Percentiles rank a stretch among this genome's conserved stretches.
Evolutionary conservation across 768 basidiomycete species (phyloP).

Genomic region (Pisolithus microcarpus): DNA sequence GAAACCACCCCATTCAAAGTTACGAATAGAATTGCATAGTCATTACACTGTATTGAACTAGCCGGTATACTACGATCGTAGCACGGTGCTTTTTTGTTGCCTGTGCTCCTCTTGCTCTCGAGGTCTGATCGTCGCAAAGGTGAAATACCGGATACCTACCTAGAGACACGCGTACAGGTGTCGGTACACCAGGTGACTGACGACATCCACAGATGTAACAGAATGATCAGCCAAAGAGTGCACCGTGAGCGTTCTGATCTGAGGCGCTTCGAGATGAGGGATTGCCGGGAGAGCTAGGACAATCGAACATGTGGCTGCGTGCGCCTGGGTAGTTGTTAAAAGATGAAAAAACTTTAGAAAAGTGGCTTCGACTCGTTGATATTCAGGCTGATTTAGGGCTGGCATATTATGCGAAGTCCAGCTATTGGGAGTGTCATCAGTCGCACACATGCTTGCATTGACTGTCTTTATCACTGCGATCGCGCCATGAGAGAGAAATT

Average conservation of each 20-base stretch:
- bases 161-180: constrained; percentile 9
- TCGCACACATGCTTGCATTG: too few species aligned
- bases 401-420: constrained; percentile 16
- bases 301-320: constrained; percentile 50
- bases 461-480: too few species aligned
- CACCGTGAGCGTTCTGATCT: constrained; percentile 39
- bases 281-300: constrained; percentile 31
- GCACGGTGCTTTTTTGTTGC: too few species aligned
- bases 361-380: background rate
- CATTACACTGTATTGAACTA: too few species aligned
- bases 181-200: constrained; percentile 65
- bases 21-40: too few species aligned
- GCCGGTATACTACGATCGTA: too few species aligned
- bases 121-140: too few species aligned
- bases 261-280: constrained; percentile 50
- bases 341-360: constrained; percentile 34
- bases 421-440: too few species aligned
- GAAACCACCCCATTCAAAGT: too few species aligned
- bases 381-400: constrained; percentile 38
- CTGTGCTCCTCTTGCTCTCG: too few species aligned
- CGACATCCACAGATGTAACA: constrained; percentile 34
- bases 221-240: constrained; percentile 58
- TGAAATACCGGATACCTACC: too few species aligned
- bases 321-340: constrained; percentile 61
- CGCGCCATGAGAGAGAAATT: too few species aligned